phyloP scores from a whole-genome alignment of 352 stramenopile genomes.

The Phytophthora sp. region DNA sequence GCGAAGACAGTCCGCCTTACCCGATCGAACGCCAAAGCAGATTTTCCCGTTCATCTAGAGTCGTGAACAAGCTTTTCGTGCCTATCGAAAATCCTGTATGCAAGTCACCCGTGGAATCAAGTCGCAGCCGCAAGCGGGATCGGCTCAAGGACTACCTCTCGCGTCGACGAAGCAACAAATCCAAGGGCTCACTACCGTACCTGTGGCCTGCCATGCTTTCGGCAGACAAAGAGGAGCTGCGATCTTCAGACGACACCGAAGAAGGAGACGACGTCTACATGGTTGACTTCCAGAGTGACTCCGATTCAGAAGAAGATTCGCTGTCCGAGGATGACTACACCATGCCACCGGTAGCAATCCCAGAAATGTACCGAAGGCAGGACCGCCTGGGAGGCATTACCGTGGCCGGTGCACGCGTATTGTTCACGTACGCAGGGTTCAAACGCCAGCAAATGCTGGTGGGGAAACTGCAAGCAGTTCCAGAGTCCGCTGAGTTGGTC shows the following conservation, averaged over 20 bases:
- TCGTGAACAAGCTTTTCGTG: slow-evolving; percentile 8
- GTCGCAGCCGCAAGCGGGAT: slow-evolving; percentile 32
- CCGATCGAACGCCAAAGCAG: slow-evolving; percentile 6
- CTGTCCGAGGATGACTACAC: slow-evolving; percentile 28
- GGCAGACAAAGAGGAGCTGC: slow-evolving; percentile 22
- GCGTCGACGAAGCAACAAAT: slow-evolving; percentile 7
- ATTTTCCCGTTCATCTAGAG: slow-evolving; percentile 13
- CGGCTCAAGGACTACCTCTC: slow-evolving; percentile 24
- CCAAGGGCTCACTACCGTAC: neutral
- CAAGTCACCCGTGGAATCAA: slow-evolving; percentile 2
- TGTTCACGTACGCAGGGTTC: slow-evolving; percentile 68
- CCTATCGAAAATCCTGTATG: neutral
- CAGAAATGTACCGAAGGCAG: slow-evolving; percentile 51
- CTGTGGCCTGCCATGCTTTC: slow-evolving; percentile 18
- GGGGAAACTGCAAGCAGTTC: slow-evolving; percentile 42
- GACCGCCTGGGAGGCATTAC: slow-evolving; percentile 58
- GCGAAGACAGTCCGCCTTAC: slow-evolving; percentile 4
- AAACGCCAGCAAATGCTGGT: slow-evolving; percentile 56
- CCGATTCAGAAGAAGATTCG: slow-evolving; percentile 29
- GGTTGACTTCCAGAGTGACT: slow-evolving; percentile 26
- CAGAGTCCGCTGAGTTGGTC: slow-evolving; percentile 25
- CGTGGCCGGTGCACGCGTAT: slow-evolving; percentile 49
- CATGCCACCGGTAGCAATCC: slow-evolving; percentile 54
- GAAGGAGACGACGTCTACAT: slow-evolving; percentile 37
- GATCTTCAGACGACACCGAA: slow-evolving; percentile 28